Evolutionary conservation across 768 basidiomycete genomes (phyloP).

Genomic region (Chalciporus pseudorubinellus): DNA sequence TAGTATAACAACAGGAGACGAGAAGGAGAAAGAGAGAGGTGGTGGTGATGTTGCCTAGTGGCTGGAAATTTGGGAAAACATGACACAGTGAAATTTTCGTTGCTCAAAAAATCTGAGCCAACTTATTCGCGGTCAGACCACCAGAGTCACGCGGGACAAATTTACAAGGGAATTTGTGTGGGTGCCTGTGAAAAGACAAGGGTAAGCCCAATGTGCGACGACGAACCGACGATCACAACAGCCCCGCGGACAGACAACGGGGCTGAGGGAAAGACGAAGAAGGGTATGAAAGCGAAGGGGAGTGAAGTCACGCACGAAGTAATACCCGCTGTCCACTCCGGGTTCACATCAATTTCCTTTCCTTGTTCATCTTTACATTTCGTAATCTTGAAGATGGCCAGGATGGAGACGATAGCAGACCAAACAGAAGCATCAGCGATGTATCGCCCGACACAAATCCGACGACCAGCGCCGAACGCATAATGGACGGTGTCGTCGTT

Average conservation of each 20-base stretch:
- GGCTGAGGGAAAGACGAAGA: neutral
- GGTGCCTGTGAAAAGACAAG: conserved; percentile 17
- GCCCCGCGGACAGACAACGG: neutral
- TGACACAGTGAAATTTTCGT: neutral
- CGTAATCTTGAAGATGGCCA: conserved; percentile 36
- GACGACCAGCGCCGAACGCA: conserved; percentile 38
- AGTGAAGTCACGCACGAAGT: conserved; percentile 23
- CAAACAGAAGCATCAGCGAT: conserved; percentile 43
- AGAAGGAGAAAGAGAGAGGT: neutral
- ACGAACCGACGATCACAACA: neutral
- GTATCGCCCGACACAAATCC: conserved; percentile 40
- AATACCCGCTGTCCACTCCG: conserved; percentile 23
- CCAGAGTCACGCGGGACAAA: conserved; percentile 22
- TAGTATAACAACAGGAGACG: neutral
- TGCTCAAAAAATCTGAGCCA: conserved; percentile 20
- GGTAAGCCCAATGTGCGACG: neutral
- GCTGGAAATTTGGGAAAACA: neutral
- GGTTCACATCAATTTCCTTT: conserved; percentile 20
- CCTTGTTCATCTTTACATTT: conserved; percentile 28
- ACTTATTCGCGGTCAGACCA: conserved; percentile 15
- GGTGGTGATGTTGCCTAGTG: neutral
- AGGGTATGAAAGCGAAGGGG: neutral
- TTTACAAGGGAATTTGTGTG: conserved; percentile 23
- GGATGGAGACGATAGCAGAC: conserved; percentile 32
- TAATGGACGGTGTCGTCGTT: conserved; percentile 31